These are phyloP conservation scores for Baudoinia panamericana DNA, from an alignment of 495 filamentous ascomycete genomes.

Conservation along the genomic window DNA sequence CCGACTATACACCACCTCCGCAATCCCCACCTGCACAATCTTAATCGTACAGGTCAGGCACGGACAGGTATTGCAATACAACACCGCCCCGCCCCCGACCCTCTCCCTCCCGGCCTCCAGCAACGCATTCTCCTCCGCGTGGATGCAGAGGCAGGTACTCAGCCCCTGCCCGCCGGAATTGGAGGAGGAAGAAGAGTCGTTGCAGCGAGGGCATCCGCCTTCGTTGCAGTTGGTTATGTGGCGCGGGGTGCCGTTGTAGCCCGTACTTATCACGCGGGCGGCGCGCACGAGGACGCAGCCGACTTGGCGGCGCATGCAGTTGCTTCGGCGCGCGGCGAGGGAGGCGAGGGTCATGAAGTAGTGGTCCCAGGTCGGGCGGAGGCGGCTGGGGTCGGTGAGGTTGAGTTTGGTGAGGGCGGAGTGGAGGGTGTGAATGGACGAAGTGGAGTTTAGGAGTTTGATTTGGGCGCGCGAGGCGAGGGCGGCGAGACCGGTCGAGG, in stretches of 20 bases:
- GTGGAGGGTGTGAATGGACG: conserved; percentile 55
- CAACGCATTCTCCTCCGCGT: conserved; percentile 94
- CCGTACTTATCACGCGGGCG: conserved; percentile 78
- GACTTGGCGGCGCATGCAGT: conserved; percentile 96
- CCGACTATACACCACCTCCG: conserved; percentile 86
- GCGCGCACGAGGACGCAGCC: conserved; percentile 89
- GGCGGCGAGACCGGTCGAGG: conserved; percentile 48
- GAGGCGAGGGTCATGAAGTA: conserved; percentile 96
- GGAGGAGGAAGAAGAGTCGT: conserved; percentile 38
- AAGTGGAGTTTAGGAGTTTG: conserved; percentile 71
- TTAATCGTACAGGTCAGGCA: conserved; percentile 98
- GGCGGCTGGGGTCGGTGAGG: conserved; percentile 60
- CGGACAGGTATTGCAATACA: conserved; percentile 96
- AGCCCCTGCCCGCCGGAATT: conserved; percentile 59
- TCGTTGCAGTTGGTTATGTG: conserved; percentile 80
- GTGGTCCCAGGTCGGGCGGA: conserved; percentile 89
- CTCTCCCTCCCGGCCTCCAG: conserved; percentile 87
- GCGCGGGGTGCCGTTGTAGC: conserved; percentile 94
- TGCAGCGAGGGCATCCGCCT: conserved; percentile 84
- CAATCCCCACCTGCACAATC: conserved; percentile 88
- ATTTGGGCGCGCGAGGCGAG: conserved; percentile 69
- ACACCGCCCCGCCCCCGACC: conserved; percentile 59
- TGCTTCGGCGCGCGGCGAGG: conserved; percentile 77
- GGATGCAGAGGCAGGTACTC: conserved; percentile 81
- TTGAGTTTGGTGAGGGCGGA: conserved; percentile 53